These are phyloP conservation scores for Misopates orontium DNA, from an alignment of 257 asterid genomes.

Conservation along the genomic window DNA sequence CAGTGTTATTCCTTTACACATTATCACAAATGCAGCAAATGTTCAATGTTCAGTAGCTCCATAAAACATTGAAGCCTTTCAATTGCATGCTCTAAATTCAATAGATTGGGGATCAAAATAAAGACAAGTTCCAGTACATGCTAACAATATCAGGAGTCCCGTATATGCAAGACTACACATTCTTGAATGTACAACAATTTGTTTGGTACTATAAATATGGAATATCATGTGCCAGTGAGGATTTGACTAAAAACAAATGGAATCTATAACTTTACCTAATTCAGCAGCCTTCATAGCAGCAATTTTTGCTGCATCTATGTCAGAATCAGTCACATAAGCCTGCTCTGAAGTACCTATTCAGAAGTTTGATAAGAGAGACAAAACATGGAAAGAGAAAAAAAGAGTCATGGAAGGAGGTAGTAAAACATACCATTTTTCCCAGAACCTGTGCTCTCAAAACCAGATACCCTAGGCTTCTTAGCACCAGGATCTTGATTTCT, in stretches of 20 bases:
- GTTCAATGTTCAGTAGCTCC: neutral
- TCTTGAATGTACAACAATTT: too few relatives aligned
- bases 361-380: constrained; percentile 21
- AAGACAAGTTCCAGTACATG: neutral
- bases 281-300: constrained; percentile 99
- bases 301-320: constrained; percentile 85
- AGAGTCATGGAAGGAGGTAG: neutral
- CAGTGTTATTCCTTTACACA: neutral
- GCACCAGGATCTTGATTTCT: constrained; percentile 50
- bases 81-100: neutral
- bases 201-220: too few relatives aligned
- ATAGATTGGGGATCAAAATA: neutral
- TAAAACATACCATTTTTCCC: constrained; percentile 46
- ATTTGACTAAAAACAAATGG: neutral
- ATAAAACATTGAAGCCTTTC: neutral
- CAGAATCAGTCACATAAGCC: constrained; percentile 66
- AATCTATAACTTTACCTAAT: constrained; percentile 48
- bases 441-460: constrained; percentile 32
- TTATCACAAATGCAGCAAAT: neutral
- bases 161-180: neutral
- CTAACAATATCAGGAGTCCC: too few relatives aligned
- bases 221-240: neutral
- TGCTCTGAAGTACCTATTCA: constrained; percentile 51
- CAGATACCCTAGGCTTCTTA: constrained; percentile 58
- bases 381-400: constrained; percentile 5